These are phyloP conservation scores for Dendrostoma leiphaemia DNA, from an alignment of 2,329 filamentous ascomycete species.

Conservation along the genomic window DNA sequence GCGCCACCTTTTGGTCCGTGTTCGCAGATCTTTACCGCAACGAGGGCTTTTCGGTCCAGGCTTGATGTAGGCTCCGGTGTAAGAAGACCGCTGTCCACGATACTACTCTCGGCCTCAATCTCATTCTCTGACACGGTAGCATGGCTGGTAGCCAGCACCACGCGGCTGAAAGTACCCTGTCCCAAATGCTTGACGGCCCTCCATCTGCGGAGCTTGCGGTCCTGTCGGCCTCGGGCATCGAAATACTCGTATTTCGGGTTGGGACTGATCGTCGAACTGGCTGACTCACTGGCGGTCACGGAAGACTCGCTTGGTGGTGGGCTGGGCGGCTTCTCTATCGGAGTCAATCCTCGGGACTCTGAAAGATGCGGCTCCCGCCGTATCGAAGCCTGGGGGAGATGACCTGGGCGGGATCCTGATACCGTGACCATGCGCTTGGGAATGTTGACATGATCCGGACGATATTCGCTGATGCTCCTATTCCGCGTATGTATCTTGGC, in stretches of 20 bases:
- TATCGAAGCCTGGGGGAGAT: constrained; percentile 45
- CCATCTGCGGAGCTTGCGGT: constrained; percentile 73
- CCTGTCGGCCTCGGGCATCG: constrained; percentile 63
- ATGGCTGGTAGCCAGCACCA: constrained; percentile 85
- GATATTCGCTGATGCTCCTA: constrained; percentile 85
- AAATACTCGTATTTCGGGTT: constrained; percentile 60
- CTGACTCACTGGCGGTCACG: constrained; percentile 42
- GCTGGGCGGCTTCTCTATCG: constrained; percentile 67
- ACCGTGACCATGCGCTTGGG: constrained; percentile 73
- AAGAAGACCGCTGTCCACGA: constrained; percentile 27
- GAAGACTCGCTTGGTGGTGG: constrained; percentile 79
- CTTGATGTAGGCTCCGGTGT: constrained; percentile 30
- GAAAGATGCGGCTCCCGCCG: constrained; percentile 81
- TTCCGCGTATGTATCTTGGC: constrained; percentile 60
- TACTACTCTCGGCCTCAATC: constrained; percentile 26
- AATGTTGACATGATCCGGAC: constrained; percentile 67
- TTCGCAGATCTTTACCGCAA: constrained; percentile 93
- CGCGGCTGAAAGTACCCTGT: constrained; percentile 92
- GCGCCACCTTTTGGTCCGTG: constrained; percentile 92
- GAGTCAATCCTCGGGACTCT: constrained; percentile 69
- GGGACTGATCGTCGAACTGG: constrained; percentile 28
- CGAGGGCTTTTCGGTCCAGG: constrained; percentile 73
- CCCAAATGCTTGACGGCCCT: constrained; percentile 77
- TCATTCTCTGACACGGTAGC: constrained; percentile 50
- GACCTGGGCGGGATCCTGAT: constrained; percentile 56